phyloP scores from a whole-genome alignment of 108 stramenopile species.

The Skeletonema costatum region DNA sequence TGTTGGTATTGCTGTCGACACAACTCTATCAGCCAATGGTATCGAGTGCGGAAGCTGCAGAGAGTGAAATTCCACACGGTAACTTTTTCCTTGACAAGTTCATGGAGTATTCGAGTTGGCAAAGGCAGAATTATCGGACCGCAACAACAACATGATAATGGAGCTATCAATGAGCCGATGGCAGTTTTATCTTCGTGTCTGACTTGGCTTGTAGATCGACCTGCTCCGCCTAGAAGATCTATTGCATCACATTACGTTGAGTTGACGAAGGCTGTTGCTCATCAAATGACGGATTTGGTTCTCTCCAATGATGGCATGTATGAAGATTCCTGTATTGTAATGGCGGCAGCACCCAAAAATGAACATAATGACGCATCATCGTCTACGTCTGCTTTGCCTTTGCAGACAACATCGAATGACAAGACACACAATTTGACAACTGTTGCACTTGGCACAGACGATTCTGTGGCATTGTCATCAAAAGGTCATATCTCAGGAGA shows the following conservation, averaged over 20 bases:
- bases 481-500: conserved; percentile 24
- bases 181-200: conserved; percentile 50
- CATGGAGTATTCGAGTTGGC: conserved; percentile 52
- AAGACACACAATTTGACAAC: conserved; percentile 5
- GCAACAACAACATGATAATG: neutral
- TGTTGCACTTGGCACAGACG: conserved; percentile 40
- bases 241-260: conserved; percentile 59
- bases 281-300: conserved; percentile 47
- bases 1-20: conserved; percentile 71
- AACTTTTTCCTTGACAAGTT: conserved; percentile 51
- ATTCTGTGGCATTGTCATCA: conserved; percentile 22
- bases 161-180: conserved; percentile 18
- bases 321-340: conserved; percentile 61
- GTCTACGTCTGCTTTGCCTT: neutral
- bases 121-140: conserved; percentile 18
- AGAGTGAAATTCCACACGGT: conserved; percentile 12
- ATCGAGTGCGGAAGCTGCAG: conserved; percentile 42
- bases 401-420: neutral
- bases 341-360: conserved; percentile 48
- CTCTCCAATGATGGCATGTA: conserved; percentile 78
- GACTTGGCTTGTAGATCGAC: conserved; percentile 62
- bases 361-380: neutral
- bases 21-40: conserved; percentile 78
- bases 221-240: conserved; percentile 61
- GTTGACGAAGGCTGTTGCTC: conserved; percentile 56